These are phyloP conservation scores for Fomitopsis serialis DNA, from an alignment of 768 basidiomycete genomes.

Conservation along the genomic window DNA sequence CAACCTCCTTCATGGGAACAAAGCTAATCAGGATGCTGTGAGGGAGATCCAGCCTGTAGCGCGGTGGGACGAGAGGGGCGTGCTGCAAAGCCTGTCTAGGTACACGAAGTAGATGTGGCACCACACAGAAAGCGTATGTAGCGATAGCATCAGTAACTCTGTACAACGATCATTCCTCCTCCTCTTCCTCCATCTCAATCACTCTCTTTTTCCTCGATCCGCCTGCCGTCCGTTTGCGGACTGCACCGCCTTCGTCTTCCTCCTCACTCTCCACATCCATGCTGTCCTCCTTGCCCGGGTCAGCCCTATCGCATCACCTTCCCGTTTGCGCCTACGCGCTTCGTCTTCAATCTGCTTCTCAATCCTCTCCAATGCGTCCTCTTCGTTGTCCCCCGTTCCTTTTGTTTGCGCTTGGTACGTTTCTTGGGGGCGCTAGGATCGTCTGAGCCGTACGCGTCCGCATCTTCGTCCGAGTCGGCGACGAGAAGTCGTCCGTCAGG, in stretches of 20 bases:
- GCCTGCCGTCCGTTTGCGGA: conserved; percentile 48
- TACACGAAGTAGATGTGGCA: not conserved
- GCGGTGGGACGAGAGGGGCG: conserved; percentile 53
- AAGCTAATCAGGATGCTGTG: conserved; percentile 77
- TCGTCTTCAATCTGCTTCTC: conserved; percentile 64
- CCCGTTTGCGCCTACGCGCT: conserved; percentile 39
- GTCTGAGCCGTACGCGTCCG: conserved; percentile 31
- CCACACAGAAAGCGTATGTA: not conserved
- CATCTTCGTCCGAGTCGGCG: conserved; percentile 71
- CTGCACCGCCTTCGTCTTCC: conserved; percentile 66
- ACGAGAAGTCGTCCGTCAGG: conserved; percentile 85
- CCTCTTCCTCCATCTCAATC: conserved; percentile 57
- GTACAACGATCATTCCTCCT: conserved; percentile 12
- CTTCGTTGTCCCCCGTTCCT: conserved; percentile 33
- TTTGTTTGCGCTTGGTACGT: conserved; percentile 6
- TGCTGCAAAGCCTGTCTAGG: conserved; percentile 28
- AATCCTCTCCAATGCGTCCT: conserved; percentile 66
- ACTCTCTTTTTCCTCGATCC: conserved; percentile 52
- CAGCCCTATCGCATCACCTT: conserved; percentile 20
- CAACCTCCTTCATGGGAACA: conserved; percentile 71
- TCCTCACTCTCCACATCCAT: conserved; percentile 79
- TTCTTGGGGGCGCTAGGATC: conserved; percentile 10
- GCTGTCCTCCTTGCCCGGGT: conserved; percentile 29
- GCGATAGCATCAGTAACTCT: too few relatives aligned
- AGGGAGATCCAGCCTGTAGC: conserved; percentile 61